phyloP scores from a whole-genome alignment of 495 filamentous ascomycete species.

The Stereocaulon alpinum region DNA sequence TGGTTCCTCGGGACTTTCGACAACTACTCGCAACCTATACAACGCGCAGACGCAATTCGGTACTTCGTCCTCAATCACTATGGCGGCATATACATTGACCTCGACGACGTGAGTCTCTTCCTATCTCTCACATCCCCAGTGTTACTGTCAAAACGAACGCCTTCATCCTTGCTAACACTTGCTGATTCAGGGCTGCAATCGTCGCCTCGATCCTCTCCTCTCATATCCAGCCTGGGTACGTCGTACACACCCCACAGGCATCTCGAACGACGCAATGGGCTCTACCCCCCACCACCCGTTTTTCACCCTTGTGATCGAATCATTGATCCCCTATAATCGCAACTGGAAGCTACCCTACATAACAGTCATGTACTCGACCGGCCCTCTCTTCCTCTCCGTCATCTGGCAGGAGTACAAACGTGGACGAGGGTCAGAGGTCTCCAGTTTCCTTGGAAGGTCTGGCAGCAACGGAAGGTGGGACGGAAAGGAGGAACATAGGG shows the following conservation, averaged over 20 bases:
- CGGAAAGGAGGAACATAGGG: slow-evolving; percentile 34
- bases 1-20: slow-evolving; percentile 84
- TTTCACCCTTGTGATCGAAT: slow-evolving; percentile 63
- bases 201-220: slow-evolving; percentile 69
- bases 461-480: slow-evolving; percentile 11
- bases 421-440: slow-evolving; percentile 10
- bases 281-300: slow-evolving; percentile 72
- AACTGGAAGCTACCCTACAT: slow-evolving; percentile 77
- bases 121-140: not conserved
- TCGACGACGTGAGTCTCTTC: slow-evolving; percentile 61
- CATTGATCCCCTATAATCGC: slow-evolving; percentile 58
- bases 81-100: slow-evolving; percentile 81
- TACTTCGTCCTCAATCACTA: slow-evolving; percentile 80
- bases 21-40: slow-evolving; percentile 68
- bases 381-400: slow-evolving; percentile 73
- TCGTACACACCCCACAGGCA: slow-evolving; percentile 69
- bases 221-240: slow-evolving; percentile 76
- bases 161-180: not conserved
- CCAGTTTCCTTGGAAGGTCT: slow-evolving; percentile 4
- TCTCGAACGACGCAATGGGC: slow-evolving; percentile 86
- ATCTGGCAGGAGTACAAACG: slow-evolving; percentile 73
- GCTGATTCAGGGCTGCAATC: slow-evolving; percentile 60
- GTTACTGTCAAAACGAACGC: not conserved
- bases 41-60: slow-evolving; percentile 77
- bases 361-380: slow-evolving; percentile 80